A percentile compares a stretch with the other conserved stretches of the same genome.
These are phyloP conservation scores for Gilbertella persicaria DNA, from an alignment of 371 early-diverging fungal species.

Conservation along the genomic window DNA sequence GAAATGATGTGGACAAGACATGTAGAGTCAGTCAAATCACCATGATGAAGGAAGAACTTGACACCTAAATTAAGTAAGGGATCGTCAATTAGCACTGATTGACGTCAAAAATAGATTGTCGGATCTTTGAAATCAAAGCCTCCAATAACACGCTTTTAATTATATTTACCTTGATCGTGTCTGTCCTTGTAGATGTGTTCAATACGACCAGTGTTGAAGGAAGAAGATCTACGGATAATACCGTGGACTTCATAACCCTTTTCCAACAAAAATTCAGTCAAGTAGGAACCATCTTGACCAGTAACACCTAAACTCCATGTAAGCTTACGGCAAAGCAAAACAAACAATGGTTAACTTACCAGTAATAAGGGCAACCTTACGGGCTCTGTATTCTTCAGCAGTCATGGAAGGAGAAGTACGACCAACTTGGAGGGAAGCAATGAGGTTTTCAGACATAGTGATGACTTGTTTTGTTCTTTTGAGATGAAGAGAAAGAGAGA, in stretches of 20 bases:
- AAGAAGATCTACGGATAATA: slow-evolving; percentile 82
- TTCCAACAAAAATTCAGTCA: slow-evolving; percentile 72
- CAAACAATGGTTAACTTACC: slow-evolving; percentile 36
- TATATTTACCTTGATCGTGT: slow-evolving; percentile 57
- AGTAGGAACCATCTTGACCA: slow-evolving; percentile 85
- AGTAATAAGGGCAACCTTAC: slow-evolving; percentile 70
- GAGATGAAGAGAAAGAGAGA: slow-evolving; percentile 3
- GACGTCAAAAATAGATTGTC: background rate
- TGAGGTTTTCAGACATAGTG: slow-evolving; percentile 32
- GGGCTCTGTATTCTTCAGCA: slow-evolving; percentile 58
- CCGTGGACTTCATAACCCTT: slow-evolving; percentile 88
- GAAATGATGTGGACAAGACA: slow-evolving; percentile 78
- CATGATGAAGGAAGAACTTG: slow-evolving; percentile 82
- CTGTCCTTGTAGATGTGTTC: slow-evolving; percentile 79
- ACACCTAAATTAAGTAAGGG: slow-evolving; percentile 44
- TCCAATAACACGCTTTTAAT: background rate
- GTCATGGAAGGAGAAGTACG: slow-evolving; percentile 30
- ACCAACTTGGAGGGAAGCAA: slow-evolving; percentile 30
- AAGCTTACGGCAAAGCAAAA: no score
- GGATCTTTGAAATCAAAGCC: background rate
- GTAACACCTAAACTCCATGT: slow-evolving; percentile 81
- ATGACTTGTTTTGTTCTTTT: background rate
- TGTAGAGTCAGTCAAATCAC: slow-evolving; percentile 85
- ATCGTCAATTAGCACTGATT: background rate
- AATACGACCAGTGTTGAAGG: slow-evolving; percentile 84